Percentiles rank a stretch among this genome's conserved stretches.
These are phyloP conservation scores for Lachnellula hyalina DNA, from an alignment of 2,329 filamentous ascomycete species.

Conservation along the genomic window DNA sequence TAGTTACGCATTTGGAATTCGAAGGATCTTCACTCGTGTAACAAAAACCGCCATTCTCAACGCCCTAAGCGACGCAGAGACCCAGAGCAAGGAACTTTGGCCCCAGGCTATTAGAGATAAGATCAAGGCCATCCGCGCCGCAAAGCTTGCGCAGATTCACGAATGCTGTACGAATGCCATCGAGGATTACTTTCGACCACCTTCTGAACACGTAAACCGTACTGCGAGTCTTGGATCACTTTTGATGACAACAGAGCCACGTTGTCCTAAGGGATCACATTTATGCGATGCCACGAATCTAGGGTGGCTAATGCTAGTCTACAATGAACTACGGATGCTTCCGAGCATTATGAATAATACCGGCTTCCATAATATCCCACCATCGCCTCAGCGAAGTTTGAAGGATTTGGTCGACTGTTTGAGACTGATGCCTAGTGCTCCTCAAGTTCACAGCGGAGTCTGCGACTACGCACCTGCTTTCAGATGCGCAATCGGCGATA, in stretches of 20 bases:
- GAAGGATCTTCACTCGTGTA: slow-evolving; percentile 44
- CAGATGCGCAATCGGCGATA: slow-evolving; percentile 42
- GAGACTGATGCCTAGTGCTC: slow-evolving; percentile 40
- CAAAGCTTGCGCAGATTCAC: slow-evolving; percentile 47
- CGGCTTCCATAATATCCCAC: slow-evolving; percentile 17
- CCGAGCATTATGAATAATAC: slow-evolving; percentile 34
- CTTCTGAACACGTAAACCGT: slow-evolving; percentile 10
- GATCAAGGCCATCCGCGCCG: slow-evolving; percentile 43
- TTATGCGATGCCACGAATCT: slow-evolving; percentile 48
- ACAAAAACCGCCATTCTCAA: slow-evolving; percentile 46
- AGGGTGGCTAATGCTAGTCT: slow-evolving; percentile 49
- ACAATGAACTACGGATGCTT: slow-evolving; percentile 43
- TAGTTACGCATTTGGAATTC: slow-evolving; percentile 47
- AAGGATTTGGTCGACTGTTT: slow-evolving; percentile 42
- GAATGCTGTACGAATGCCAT: slow-evolving; percentile 40
- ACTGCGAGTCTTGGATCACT: slow-evolving; percentile 21
- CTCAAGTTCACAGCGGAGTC: slow-evolving; percentile 38
- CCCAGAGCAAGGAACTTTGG: slow-evolving; percentile 39
- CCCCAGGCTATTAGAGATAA: slow-evolving; percentile 43
- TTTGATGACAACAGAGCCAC: slow-evolving; percentile 36
- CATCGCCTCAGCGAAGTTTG: slow-evolving; percentile 36
- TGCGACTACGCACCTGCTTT: slow-evolving; percentile 48
- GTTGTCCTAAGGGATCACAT: slow-evolving; percentile 46
- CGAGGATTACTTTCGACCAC: slow-evolving; percentile 40
- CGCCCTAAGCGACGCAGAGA: slow-evolving; percentile 38